These are phyloP conservation scores for Amorphotheca resinae DNA, from an alignment of 495 filamentous ascomycete species.

Conservation along the genomic window DNA sequence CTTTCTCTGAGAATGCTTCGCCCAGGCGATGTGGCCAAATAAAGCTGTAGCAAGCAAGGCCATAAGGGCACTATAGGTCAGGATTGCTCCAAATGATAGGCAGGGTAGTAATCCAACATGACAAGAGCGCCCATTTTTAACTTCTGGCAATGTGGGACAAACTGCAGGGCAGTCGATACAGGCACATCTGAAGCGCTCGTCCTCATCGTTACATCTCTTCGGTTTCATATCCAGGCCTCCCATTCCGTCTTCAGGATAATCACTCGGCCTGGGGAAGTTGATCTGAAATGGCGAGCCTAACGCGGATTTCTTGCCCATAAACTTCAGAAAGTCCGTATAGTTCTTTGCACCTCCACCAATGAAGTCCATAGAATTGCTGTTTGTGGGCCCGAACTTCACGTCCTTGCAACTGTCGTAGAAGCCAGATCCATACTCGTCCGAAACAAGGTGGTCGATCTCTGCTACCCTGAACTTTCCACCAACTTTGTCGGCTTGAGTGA, in stretches of 20 bases:
- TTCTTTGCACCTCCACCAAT: conserved; percentile 94
- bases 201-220: conserved; percentile 78
- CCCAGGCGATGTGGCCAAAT: conserved; percentile 61
- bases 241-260: conserved; percentile 51
- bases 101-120: conserved; percentile 79
- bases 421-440: conserved; percentile 70
- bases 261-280: conserved; percentile 60
- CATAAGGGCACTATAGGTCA: conserved; percentile 69
- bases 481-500: conserved; percentile 58
- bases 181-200: conserved; percentile 75
- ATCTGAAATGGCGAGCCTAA: conserved; percentile 95
- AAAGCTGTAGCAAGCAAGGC: conserved; percentile 50
- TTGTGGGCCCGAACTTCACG: conserved; percentile 91
- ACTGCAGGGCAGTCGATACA: conserved; percentile 84
- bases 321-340: conserved; percentile 71
- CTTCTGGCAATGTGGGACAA: conserved; percentile 66
- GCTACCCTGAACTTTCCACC: conserved; percentile 64
- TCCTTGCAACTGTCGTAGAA: conserved; percentile 98
- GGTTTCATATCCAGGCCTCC: conserved; percentile 47
- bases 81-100: conserved; percentile 79
- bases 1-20: conserved; percentile 55
- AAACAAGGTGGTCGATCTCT: conserved; percentile 83
- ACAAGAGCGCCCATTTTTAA: conserved; percentile 55
- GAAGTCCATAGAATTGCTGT: conserved; percentile 82
- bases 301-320: conserved; percentile 66